phyloP scores from a whole-genome alignment of 805 yeast genomes.

The Pichia phayaonensis region DNA sequence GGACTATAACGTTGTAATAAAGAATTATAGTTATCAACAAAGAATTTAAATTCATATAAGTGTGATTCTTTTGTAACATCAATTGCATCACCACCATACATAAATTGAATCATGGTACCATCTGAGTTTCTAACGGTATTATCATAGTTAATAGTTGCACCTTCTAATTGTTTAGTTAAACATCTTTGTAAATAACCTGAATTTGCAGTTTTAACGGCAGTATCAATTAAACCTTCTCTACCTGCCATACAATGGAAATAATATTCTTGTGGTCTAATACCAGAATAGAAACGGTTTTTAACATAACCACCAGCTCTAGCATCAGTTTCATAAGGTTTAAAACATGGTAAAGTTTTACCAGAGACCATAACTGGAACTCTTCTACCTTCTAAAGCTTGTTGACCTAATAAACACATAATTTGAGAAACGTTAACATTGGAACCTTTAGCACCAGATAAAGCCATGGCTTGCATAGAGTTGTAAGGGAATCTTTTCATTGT shows the following conservation, averaged over 20 bases:
- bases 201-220: slow-evolving; percentile 97
- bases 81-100: slow-evolving; percentile 96
- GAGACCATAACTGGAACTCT: slow-evolving; percentile 99
- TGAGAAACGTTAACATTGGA: slow-evolving; percentile 97
- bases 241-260: slow-evolving; percentile 99
- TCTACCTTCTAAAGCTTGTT: slow-evolving; percentile 98
- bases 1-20: slow-evolving; percentile 83
- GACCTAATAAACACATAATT: slow-evolving; percentile 98
- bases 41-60: slow-evolving; percentile 88
- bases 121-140: slow-evolving; percentile 94
- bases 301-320: slow-evolving; percentile 98
- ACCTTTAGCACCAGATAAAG: slow-evolving; percentile 98
- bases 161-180: slow-evolving; percentile 95
- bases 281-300: slow-evolving; percentile 94
- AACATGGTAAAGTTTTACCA: slow-evolving; percentile 94
- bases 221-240: slow-evolving; percentile 98
- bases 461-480: slow-evolving; percentile 98
- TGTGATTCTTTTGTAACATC: slow-evolving; percentile 94
- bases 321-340: slow-evolving; percentile 93
- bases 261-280: slow-evolving; percentile 96
- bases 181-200: slow-evolving; percentile 98
- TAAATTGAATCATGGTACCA: slow-evolving; percentile 87
- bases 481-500: slow-evolving; percentile 92
- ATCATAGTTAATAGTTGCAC: slow-evolving; percentile 90
- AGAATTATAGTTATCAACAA: slow-evolving; percentile 84